A percentile compares a stretch with the other conserved stretches of the same genome.
phyloP scores from a whole-genome alignment of 495 filamentous ascomycete species.

The Aspergillus conjunctus region DNA sequence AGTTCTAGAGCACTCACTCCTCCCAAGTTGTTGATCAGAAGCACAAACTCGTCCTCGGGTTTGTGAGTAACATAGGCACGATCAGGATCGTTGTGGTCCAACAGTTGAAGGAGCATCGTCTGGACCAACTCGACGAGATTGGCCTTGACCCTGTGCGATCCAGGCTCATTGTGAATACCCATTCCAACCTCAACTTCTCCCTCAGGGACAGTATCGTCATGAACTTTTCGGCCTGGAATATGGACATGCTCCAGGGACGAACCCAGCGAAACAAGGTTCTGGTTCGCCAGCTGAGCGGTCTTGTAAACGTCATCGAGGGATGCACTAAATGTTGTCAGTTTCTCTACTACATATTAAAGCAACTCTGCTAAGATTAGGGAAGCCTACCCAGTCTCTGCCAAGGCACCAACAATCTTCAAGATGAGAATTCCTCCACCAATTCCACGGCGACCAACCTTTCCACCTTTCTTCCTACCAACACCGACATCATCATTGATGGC shows the following conservation, averaged over 20 bases:
- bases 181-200: conserved; percentile 93
- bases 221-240: conserved; percentile 71
- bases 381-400: conserved; percentile 71
- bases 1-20: conserved; percentile 87
- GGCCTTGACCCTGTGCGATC: conserved; percentile 69
- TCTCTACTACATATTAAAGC: neutral
- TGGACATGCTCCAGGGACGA: conserved; percentile 88
- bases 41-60: conserved; percentile 61
- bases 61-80: conserved; percentile 74
- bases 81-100: conserved; percentile 78
- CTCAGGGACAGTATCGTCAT: conserved; percentile 58
- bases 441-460: conserved; percentile 89
- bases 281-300: conserved; percentile 69
- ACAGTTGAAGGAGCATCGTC: conserved; percentile 78
- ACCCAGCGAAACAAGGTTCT: conserved; percentile 84
- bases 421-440: conserved; percentile 90
- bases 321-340: conserved; percentile 31
- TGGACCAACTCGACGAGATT: conserved; percentile 70
- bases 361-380: conserved; percentile 19
- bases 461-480: conserved; percentile 77
- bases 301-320: conserved; percentile 66
- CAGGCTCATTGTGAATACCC: conserved; percentile 98
- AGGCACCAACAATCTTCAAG: conserved; percentile 83
- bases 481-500: conserved; percentile 96
- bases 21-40: conserved; percentile 94